phyloP scores from a whole-genome alignment of 345 rosid species.

The Linum usitatissimum region DNA sequence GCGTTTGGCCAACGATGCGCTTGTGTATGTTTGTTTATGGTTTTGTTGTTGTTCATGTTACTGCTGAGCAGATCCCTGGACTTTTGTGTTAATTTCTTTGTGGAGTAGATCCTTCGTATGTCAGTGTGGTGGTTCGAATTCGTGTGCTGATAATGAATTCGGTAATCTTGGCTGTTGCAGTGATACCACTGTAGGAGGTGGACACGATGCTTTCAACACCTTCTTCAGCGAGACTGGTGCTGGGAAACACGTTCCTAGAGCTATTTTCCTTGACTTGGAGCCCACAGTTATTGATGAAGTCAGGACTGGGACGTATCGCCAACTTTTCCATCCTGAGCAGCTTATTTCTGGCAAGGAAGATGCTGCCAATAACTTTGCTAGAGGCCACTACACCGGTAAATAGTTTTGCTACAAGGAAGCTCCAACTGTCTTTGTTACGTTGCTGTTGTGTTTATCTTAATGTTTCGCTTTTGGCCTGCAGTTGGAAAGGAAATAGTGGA shows the following conservation, averaged over 20 bases:
- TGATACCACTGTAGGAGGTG: slow-evolving; percentile 19
- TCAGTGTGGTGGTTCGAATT: slow-evolving; percentile 4
- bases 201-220: slow-evolving; percentile 31
- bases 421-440: neutral
- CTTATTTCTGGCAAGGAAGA: slow-evolving; percentile 34
- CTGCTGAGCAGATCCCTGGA: neutral
- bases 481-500: slow-evolving; percentile 33
- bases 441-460: slow-evolving; percentile 2
- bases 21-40: neutral
- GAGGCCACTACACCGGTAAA: slow-evolving; percentile 29
- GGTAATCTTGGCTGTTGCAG: slow-evolving; percentile 8
- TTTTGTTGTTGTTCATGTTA: neutral
- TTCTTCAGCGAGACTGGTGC: slow-evolving; percentile 33
- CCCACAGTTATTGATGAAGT: slow-evolving; percentile 33
- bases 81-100: neutral
- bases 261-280: slow-evolving; percentile 26
- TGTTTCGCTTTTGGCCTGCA: slow-evolving; percentile 9
- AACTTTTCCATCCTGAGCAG: slow-evolving; percentile 29
- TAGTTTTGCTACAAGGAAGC: neutral
- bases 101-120: neutral
- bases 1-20: neutral
- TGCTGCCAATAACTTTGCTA: slow-evolving; percentile 31
- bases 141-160: neutral
- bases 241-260: slow-evolving; percentile 31
- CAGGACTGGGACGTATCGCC: slow-evolving; percentile 22